Base-by-base conservation (phyloP, 345 rosid species). In the Citrus cavaleriei region DNA sequence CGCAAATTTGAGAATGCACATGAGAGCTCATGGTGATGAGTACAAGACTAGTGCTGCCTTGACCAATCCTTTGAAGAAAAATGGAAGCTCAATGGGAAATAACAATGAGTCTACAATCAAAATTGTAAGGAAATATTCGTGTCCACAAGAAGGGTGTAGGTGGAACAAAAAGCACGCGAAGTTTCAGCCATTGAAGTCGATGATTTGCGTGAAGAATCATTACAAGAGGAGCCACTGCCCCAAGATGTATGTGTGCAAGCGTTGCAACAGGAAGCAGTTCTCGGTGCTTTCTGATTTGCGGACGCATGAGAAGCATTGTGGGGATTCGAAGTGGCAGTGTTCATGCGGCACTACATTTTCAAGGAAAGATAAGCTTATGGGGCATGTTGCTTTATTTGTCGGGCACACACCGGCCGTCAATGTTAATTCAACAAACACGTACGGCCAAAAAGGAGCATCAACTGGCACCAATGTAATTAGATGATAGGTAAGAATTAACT, bases 151-250 rank as follows among this genome's bases (percentile, higher is more conserved):
- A 71, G 97, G 97, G 64, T 93, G 97, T 77, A 74, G 94, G 85
- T 93, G 97, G 97, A 95, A 95, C 87, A 86, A 84, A 77, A 95
- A 73, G 71, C 98, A 95, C 68, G 87, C 83, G 27, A 95, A 89
- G 82, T 95, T 95, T 82, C 98, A 95, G 80, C 98, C 98, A 8
- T 51, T 95, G 81, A 95, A 95, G 67, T 95, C 98, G 0, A 90
- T 91, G 86, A 89, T 95, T 22, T 95, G 97, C 60, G 95, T 83
- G 73, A 95, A 93, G 86, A 95, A 95, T 84, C 98, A 95, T 77
- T 95, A 93, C 93, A 95, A 89, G 92, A 91, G 98, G 42, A 91
- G 95, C 84, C 98, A 95, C 65, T 95, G 97, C 64, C 97, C 97
- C 1, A 95, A 95, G 84, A 86, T 95, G 93, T 93, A 93, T 75